Percentiles rank a stretch among this genome's conserved stretches.
Evolutionary conservation across 1,284 basidiomycete species (phyloP).

Genomic region (Malassezia restricta): DNA sequence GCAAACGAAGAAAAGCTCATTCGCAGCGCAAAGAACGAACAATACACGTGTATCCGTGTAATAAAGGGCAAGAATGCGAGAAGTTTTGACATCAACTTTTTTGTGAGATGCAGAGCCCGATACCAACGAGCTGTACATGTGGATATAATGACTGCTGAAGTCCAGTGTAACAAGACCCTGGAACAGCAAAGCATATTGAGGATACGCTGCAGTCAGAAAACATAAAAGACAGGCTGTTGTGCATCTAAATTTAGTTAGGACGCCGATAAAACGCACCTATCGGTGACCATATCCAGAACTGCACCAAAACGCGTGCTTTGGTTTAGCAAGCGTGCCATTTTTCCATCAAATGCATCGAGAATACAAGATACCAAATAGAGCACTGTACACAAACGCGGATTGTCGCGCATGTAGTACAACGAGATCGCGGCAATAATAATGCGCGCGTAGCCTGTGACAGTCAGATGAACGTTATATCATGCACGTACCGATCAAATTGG

Average conservation of each 20-base stretch:
- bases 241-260: constrained; percentile 54
- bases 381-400: constrained; percentile 82
- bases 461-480: neutral
- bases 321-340: constrained; percentile 73
- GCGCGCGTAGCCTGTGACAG: constrained; percentile 65
- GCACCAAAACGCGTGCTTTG: constrained; percentile 92
- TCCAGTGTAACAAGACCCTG: constrained; percentile 93
- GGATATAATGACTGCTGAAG: constrained; percentile 98
- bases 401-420: constrained; percentile 67
- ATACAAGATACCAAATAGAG: constrained; percentile 85
- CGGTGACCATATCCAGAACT: constrained; percentile 99
- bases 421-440: constrained; percentile 80
- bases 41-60: constrained; percentile 77
- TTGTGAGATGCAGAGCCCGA: constrained; percentile 91
- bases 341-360: constrained; percentile 88
- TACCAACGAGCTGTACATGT: constrained; percentile 97
- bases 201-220: constrained; percentile 83
- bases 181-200: constrained; percentile 67
- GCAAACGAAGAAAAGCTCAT: constrained; percentile 91
- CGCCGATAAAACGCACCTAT: constrained; percentile 56
- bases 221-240: constrained; percentile 89
- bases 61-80: constrained; percentile 78
- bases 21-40: constrained; percentile 89
- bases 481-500: constrained; percentile 68
- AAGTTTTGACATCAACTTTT: constrained; percentile 75